Evolutionary conservation across 768 basidiomycete species (phyloP).

Genomic region (Plicaturopsis crispa): DNA sequence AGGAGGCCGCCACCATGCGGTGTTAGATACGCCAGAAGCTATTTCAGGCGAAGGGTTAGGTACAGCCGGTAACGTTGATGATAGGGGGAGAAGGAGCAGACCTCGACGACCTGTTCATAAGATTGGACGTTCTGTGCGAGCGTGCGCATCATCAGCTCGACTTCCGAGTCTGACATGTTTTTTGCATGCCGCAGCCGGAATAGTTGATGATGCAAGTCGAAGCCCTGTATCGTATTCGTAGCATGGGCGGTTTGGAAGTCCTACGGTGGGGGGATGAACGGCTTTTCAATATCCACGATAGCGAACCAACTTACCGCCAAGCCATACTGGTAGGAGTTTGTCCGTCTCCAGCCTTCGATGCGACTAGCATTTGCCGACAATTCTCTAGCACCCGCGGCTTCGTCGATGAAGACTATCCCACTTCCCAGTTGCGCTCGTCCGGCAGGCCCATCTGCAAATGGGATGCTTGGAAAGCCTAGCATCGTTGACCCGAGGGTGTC

Average conservation of each 20-base stretch:
- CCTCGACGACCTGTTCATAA: constrained; percentile 90
- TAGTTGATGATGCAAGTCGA: constrained; percentile 85
- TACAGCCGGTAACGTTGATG: background rate
- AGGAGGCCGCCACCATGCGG: constrained; percentile 77
- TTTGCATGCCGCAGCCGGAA: constrained; percentile 71
- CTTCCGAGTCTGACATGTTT: constrained; percentile 66
- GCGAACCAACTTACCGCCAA: constrained; percentile 40
- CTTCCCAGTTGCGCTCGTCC: constrained; percentile 59
- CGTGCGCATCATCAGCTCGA: constrained; percentile 63
- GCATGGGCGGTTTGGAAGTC: constrained; percentile 55
- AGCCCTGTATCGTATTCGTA: constrained; percentile 58
- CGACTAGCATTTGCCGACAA: constrained; percentile 69
- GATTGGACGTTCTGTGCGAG: constrained; percentile 64
- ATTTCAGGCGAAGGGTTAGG: constrained; percentile 1
- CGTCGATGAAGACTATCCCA: constrained; percentile 76
- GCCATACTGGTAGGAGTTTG: constrained; percentile 70
- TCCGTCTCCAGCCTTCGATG: constrained; percentile 91
- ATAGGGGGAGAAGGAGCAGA: constrained; percentile 21
- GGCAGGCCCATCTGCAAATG: constrained; percentile 40
- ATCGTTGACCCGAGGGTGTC: constrained; percentile 62
- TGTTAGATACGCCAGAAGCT: constrained; percentile 79
- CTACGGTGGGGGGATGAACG: constrained; percentile 29
- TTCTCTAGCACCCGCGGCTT: constrained; percentile 57
- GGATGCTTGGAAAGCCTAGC: constrained; percentile 60
- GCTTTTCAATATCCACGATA: background rate